These are phyloP conservation scores for Cucumis hystrix DNA, from an alignment of 306 rosid species.

Conservation along the genomic window DNA sequence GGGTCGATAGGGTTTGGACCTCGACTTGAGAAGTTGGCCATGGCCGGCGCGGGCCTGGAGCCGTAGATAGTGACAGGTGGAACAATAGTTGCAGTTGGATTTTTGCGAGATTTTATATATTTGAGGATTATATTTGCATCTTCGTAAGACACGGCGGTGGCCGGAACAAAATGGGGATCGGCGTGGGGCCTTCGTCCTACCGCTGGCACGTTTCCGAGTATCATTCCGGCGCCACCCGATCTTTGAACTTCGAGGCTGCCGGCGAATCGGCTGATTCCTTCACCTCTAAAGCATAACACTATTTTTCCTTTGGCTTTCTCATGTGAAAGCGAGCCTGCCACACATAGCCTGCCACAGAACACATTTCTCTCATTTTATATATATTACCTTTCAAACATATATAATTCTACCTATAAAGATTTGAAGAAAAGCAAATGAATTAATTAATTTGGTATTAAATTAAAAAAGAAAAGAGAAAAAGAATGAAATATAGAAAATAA, in stretches of 20 bases:
- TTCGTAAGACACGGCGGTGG: constrained; percentile 34
- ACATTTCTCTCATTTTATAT: too few relatives aligned
- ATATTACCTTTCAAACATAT: too few relatives aligned
- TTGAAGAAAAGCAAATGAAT: neutral
- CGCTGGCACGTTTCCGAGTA: constrained; percentile 37
- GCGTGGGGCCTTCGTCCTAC: constrained; percentile 36
- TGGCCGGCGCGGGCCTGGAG: constrained; percentile 68
- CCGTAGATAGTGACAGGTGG: constrained; percentile 45
- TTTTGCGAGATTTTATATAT: constrained; percentile 32
- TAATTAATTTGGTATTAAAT: too few relatives aligned
- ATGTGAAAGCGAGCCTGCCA: constrained; percentile 45
- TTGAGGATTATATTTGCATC: constrained; percentile 29
- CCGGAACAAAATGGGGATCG: constrained; percentile 69
- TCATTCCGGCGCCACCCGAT: constrained; percentile 60
- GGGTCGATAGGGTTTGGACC: constrained; percentile 84
- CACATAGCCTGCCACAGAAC: constrained; percentile 44
- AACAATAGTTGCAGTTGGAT: constrained; percentile 44
- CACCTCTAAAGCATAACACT: constrained; percentile 69
- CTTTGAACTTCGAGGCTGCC: constrained; percentile 54
- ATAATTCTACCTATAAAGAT: too few relatives aligned
- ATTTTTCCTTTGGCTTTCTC: constrained; percentile 57
- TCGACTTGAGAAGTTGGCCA: constrained; percentile 69
- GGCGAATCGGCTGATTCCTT: constrained; percentile 36
- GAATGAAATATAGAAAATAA: neutral
- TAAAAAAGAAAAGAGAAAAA: neutral